A percentile compares a stretch with the other conserved stretches of the same genome.
Evolutionary conservation across 2,329 filamentous ascomycete species (phyloP).

Genomic region (Fusarium ambrosium): DNA sequence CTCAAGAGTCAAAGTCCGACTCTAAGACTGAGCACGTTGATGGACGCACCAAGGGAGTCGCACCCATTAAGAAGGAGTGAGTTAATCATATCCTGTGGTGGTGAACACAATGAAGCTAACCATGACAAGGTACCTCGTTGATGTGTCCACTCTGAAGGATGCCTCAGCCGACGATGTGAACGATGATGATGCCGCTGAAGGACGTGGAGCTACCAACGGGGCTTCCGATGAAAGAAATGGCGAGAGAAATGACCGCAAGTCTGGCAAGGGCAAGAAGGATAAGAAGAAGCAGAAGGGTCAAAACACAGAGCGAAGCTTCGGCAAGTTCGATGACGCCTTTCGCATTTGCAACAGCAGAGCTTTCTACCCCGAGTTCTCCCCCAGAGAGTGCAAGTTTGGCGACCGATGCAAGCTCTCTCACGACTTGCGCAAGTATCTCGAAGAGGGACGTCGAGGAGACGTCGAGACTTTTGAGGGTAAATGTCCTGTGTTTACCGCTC

Average conservation of each 20-base stretch:
- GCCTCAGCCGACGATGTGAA: slow-evolving; percentile 44
- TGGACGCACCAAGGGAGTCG: slow-evolving; percentile 67
- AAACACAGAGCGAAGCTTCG: slow-evolving; percentile 87
- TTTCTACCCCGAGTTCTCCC: slow-evolving; percentile 83
- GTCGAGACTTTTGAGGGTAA: slow-evolving; percentile 80
- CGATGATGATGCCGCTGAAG: slow-evolving; percentile 66
- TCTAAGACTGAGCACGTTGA: slow-evolving; percentile 36
- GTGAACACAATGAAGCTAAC: background rate
- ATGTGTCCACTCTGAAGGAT: slow-evolving; percentile 48
- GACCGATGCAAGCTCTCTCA: slow-evolving; percentile 87
- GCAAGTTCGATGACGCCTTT: slow-evolving; percentile 81
- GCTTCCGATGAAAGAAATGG: slow-evolving; percentile 52
- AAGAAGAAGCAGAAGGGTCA: slow-evolving; percentile 72
- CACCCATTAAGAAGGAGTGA: slow-evolving; percentile 81
- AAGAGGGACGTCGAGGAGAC: slow-evolving; percentile 84
- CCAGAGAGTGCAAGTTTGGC: slow-evolving; percentile 80
- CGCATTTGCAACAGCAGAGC: slow-evolving; percentile 82
- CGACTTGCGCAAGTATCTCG: slow-evolving; percentile 86
- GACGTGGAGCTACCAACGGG: slow-evolving; percentile 50
- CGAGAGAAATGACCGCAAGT: slow-evolving; percentile 71
- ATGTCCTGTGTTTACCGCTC: slow-evolving; percentile 84
- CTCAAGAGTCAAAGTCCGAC: slow-evolving; percentile 17
- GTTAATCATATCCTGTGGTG: slow-evolving; percentile 39
- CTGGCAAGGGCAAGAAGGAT: slow-evolving; percentile 53
- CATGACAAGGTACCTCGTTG: slow-evolving; percentile 58